phyloP scores from a whole-genome alignment of 345 rosid species.

The Cochlearia excelsa region DNA sequence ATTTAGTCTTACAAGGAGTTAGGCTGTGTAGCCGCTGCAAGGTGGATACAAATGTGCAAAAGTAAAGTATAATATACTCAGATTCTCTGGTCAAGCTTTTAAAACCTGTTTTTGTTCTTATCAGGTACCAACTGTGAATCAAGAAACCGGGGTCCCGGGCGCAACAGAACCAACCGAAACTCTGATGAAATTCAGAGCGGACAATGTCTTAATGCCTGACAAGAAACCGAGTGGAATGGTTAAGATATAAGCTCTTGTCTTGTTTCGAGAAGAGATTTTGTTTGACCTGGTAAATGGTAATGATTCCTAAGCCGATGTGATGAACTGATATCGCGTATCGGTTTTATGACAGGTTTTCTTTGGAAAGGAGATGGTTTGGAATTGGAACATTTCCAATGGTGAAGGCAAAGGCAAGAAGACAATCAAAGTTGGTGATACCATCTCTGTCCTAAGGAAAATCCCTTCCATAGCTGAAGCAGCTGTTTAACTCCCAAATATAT shows the following conservation, averaged over 20 bases:
- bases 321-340: background rate
- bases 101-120: conserved; percentile 2
- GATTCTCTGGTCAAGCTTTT: background rate
- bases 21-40: conserved; percentile 86
- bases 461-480: conserved; percentile 76
- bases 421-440: conserved; percentile 70
- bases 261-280: conserved; percentile 13
- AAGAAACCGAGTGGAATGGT: conserved; percentile 68
- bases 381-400: conserved; percentile 40
- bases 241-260: conserved; percentile 19
- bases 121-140: conserved; percentile 77
- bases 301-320: conserved; percentile 2
- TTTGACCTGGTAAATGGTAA: background rate
- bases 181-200: conserved; percentile 62
- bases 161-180: conserved; percentile 66
- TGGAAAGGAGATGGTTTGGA: conserved; percentile 78
- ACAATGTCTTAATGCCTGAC: conserved; percentile 59
- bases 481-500: conserved; percentile 35
- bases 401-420: conserved; percentile 47
- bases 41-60: conserved; percentile 40
- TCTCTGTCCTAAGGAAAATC: conserved; percentile 50
- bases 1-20: conserved; percentile 55
- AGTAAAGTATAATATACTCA: background rate
- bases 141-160: conserved; percentile 63
- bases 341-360: conserved; percentile 56